These are phyloP conservation scores for apple (Malus domestica) DNA, from an alignment of 306 rosid species.

Conservation along the genomic window DNA sequence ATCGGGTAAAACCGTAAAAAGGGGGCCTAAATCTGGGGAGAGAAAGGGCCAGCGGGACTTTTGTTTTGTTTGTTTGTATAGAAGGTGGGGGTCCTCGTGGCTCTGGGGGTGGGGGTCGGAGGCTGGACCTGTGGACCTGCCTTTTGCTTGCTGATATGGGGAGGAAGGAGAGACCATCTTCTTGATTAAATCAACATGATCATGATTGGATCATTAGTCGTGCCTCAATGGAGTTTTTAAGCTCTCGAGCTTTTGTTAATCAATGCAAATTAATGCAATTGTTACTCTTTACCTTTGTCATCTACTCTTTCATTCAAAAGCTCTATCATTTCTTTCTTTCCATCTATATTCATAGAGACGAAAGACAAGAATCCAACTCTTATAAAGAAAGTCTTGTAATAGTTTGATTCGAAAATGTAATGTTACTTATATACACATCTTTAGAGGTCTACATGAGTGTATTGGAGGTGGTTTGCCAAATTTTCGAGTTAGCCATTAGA, in stretches of 20 bases:
- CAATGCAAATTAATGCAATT: background rate
- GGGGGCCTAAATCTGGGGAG: background rate
- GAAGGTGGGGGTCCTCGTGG: background rate
- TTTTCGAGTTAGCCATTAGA: background rate
- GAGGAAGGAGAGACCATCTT: background rate
- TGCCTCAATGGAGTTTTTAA: background rate
- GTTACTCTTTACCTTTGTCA: background rate
- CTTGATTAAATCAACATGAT: background rate
- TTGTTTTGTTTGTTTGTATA: background rate
- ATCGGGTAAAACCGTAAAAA: background rate
- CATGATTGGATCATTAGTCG: background rate
- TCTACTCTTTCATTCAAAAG: background rate
- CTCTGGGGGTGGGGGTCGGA: background rate
- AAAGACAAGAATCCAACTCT: background rate
- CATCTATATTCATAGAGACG: too few relatives aligned
- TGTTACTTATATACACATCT: too few relatives aligned
- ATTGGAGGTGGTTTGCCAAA: background rate
- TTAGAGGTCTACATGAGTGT: background rate
- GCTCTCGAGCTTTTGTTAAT: background rate
- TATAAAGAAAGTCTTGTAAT: background rate
- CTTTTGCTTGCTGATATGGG: background rate
- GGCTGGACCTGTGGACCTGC: background rate
- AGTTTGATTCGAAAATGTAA: background rate
- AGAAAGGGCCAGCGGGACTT: background rate
- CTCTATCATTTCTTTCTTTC: too few relatives aligned